These are phyloP conservation scores for Curvularia spicifera DNA, from an alignment of 2,329 filamentous ascomycete species.

Conservation along the genomic window DNA sequence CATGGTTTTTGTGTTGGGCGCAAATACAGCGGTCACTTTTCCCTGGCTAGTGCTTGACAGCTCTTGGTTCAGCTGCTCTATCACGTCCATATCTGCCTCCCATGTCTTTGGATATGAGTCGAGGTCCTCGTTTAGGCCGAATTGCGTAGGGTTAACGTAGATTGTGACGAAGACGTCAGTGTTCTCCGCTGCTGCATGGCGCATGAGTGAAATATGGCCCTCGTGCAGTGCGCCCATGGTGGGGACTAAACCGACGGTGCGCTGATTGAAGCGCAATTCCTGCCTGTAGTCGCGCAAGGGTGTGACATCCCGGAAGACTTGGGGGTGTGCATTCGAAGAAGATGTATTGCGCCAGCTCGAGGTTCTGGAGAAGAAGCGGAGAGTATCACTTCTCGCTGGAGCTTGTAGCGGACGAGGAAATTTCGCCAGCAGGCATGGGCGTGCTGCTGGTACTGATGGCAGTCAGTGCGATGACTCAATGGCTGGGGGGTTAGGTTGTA, in stretches of 20 bases:
- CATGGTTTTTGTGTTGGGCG: constrained; percentile 81
- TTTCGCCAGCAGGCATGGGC: constrained; percentile 5
- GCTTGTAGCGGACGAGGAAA: constrained; percentile 7
- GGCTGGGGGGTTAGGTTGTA: constrained; percentile 6
- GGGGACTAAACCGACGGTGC: constrained; percentile 84
- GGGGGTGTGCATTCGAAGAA: constrained; percentile 54
- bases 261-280: constrained; percentile 68
- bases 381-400: constrained; percentile 8
- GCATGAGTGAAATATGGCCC: constrained; percentile 86
- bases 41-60: constrained; percentile 65
- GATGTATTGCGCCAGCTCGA: constrained; percentile 27
- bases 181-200: constrained; percentile 81
- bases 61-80: constrained; percentile 73
- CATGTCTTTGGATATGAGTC: constrained; percentile 89
- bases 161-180: constrained; percentile 88
- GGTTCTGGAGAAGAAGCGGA: constrained; percentile 31
- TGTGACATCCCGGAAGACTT: constrained; percentile 77
- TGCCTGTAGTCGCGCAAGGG: constrained; percentile 73
- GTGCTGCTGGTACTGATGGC: constrained; percentile 18
- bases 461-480: constrained; percentile 25
- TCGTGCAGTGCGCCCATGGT: constrained; percentile 98
- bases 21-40: constrained; percentile 81
- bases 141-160: constrained; percentile 97
- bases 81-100: constrained; percentile 72
- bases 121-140: constrained; percentile 87